Conservation (phyloP, 306 rosid genomes). For the Lathyrus tuberosus region DNA sequence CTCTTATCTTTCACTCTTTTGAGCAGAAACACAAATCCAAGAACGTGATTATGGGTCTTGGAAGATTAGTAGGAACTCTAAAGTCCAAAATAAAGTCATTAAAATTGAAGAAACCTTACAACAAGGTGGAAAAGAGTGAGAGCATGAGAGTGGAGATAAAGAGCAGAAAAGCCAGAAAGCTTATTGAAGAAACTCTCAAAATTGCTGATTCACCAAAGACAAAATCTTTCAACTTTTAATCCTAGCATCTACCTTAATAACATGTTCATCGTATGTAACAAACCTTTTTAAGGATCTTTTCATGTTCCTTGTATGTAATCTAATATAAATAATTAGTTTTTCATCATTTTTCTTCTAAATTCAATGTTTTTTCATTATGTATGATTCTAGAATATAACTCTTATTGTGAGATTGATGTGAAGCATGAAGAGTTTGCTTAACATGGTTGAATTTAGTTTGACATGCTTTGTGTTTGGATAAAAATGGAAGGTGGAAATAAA, state of each 20-base stretch:
- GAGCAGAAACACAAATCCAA: slow-evolving; percentile 30
- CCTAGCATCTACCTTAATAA: neutral
- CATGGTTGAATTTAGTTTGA: too few relatives aligned
- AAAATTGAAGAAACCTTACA: slow-evolving; percentile 74
- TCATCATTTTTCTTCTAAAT: neutral
- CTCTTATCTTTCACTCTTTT: neutral
- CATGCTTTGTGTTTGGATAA: slow-evolving; percentile 13
- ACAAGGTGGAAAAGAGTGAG: slow-evolving; percentile 93
- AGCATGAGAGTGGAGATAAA: slow-evolving; percentile 95
- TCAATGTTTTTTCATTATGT: neutral
- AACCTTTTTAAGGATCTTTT: slow-evolving; percentile 11
- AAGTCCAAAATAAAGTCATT: slow-evolving; percentile 70
- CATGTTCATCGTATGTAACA: neutral
- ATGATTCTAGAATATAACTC: slow-evolving; percentile 5
- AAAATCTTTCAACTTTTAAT: slow-evolving; percentile 57
- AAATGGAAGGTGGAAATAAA: slow-evolving; percentile 11
- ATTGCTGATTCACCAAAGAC: slow-evolving; percentile 80
- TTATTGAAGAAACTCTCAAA: slow-evolving; percentile 73
- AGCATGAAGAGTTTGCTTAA: slow-evolving; percentile 11
- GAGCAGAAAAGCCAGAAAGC: slow-evolving; percentile 84
- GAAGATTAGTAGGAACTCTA: slow-evolving; percentile 62
- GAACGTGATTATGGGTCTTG: slow-evolving; percentile 58
- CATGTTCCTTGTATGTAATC: slow-evolving; percentile 9
- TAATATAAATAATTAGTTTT: neutral
- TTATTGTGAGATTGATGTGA: neutral